Evolutionary conservation across 164 flowering plant species (phyloP), one percentile per base, ranked within the genome.

Genomic region (Cinnamomum micranthum): DNA sequence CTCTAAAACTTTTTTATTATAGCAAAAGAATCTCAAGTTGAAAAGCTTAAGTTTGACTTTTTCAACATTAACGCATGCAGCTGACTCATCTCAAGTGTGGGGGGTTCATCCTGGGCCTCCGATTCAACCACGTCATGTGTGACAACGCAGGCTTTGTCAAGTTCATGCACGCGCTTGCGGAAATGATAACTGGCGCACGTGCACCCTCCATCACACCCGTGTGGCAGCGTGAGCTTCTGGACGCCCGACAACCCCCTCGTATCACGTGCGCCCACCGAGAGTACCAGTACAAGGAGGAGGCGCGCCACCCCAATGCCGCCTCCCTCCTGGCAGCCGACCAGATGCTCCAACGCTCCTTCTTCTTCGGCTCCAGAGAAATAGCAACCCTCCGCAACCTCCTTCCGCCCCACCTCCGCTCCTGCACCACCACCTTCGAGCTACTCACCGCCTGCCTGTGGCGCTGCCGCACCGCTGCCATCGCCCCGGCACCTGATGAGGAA

Each of bases 361-460:
- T 80, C 72, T 84, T 84, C 59, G 81, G 82, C 35, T 41, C 71
- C 24, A 28, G 6, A 0, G 79, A 84, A 52, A 50, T 81, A 2
- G 11, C 51, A 0, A 74, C 78, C n/a, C 59, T 84, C 1, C 64
- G 82, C 0, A 4, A 52, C 14, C 79, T 51, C 31, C 17, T 84
- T 20, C 66, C 66, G 4, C 25, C 66, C 6, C 68, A 73, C 63
- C 73, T 75, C 47, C 72, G 74, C 23, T 15, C 58, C 4, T 24
- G 19, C 78, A 80, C 69, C 50, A 68, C 81, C 41, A 68, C 23
- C n/a, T 81, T 81, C 50, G 86, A 81, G 20, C 20, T 84, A 31
- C 75, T 84, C 9, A 71, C 82, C 24, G 83, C 85, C 24, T 80
- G 76, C 70, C 66, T 84, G 4, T 84, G 86, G 86, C 52, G 77